Evolutionary conservation across 2,329 filamentous ascomycete genomes (phyloP).

Genomic region (Nakataea oryzae): DNA sequence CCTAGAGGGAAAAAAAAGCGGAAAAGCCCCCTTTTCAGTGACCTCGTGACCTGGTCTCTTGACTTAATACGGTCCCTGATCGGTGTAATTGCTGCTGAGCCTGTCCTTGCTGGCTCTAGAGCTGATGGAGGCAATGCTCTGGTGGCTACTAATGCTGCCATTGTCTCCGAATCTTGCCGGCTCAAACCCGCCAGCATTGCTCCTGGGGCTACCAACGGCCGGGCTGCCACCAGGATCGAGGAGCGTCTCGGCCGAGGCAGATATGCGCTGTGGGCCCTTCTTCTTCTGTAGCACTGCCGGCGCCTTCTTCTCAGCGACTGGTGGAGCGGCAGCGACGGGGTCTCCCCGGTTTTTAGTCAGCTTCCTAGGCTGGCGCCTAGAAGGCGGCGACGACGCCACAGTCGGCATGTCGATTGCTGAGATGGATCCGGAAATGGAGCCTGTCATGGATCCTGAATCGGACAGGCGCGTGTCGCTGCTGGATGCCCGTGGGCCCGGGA

Average conservation of each 20-base stretch:
- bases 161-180: not conserved
- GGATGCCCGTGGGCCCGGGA: not conserved
- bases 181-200: not conserved
- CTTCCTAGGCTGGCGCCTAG: conserved; percentile 27
- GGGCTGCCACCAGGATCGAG: not conserved
- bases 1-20: not conserved
- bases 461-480: conserved; percentile 7
- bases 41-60: too few relatives aligned
- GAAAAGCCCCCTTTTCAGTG: not conserved
- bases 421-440: not conserved
- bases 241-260: conserved; percentile 11
- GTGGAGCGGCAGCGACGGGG: conserved; percentile 7
- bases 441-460: not conserved
- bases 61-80: not conserved
- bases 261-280: conserved; percentile 15
- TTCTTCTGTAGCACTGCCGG: conserved; percentile 25
- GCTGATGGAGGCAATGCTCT: conserved; percentile 1
- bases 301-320: conserved; percentile 19
- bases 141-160: conserved; percentile 1
- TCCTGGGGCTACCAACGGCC: not conserved
- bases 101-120: not conserved
- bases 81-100: not conserved
- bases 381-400: conserved; percentile 4
- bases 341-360: conserved; percentile 27
- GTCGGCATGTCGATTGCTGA: not conserved